These are phyloP conservation scores for Panicum miliaceum DNA, from an alignment of 176 grass and related monocot species.

Conservation along the genomic window DNA sequence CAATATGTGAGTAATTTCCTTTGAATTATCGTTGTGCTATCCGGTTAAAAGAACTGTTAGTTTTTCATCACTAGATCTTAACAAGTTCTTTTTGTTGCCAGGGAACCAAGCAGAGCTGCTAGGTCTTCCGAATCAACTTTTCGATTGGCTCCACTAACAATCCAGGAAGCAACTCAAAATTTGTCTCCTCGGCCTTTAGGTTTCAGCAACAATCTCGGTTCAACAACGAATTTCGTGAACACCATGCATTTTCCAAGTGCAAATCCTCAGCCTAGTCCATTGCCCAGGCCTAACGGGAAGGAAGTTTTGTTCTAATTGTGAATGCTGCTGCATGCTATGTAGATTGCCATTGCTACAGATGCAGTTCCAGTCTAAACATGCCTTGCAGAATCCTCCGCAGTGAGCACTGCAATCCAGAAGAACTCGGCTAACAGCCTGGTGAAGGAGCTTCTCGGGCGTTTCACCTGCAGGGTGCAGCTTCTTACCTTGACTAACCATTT, in stretches of 20 bases:
- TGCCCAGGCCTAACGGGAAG: constrained; percentile 59
- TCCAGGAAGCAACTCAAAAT: constrained; percentile 49
- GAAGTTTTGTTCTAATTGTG: constrained; percentile 44
- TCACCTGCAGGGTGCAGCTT: constrained; percentile 20
- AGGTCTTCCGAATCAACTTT: constrained; percentile 48
- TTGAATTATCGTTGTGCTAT: neutral
- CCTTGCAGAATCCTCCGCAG: neutral
- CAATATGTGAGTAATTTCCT: constrained; percentile 46
- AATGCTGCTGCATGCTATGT: neutral
- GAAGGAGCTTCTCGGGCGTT: constrained; percentile 14
- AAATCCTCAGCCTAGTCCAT: constrained; percentile 42
- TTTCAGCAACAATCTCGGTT: constrained; percentile 39
- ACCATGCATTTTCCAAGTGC: constrained; percentile 37
- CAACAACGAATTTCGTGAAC: constrained; percentile 29
- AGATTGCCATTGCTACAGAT: constrained; percentile 13
- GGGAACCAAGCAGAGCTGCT: constrained; percentile 44
- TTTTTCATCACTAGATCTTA: constrained; percentile 38
- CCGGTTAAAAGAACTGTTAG: constrained; percentile 9
- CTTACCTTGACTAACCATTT: constrained; percentile 29
- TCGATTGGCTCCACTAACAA: constrained; percentile 44
- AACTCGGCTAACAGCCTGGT: neutral
- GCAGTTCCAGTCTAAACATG: neutral
- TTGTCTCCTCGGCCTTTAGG: constrained; percentile 40
- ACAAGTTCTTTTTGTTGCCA: constrained; percentile 38
- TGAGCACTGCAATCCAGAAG: constrained; percentile 13